Evolutionary conservation across 2,329 filamentous ascomycete genomes (phyloP), one percentile per base, ranked within the genome.

Genomic region (Cytospora paraplurivora): DNA sequence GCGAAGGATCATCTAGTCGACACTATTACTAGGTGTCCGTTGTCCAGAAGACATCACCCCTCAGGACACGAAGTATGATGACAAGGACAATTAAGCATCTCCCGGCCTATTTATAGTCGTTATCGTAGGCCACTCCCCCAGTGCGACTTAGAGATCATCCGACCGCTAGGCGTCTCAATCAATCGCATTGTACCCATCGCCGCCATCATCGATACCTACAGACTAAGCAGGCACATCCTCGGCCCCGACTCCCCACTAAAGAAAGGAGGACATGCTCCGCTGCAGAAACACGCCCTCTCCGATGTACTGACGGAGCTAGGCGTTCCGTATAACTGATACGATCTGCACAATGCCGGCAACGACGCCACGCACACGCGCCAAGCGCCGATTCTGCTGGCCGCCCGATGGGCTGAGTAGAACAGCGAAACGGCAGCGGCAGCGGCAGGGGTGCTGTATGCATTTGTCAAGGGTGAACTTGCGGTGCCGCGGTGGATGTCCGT

Each of bases 301-400:
- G 52, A 62, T 27, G 33, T 62, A 6, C 59, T 56, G 8, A 56
- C 53, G n/a, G 53, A 62, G 59, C 59, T 56, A 15, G 21, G 33
- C 4, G 34, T 62, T n/a, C 32, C 59, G 27, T 27, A 56, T 38
- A 54, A 50, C 51, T 35, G 32, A 27, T n/a, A 49, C 6, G 11
- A 61, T 19, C 41, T 61, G 32, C 59, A 61, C 6, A 61, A 56
- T 53, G 59, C 41, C 17, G 59, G 59, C 7, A 61, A 56, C 19
- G 59, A 62, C 19, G 59, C 59, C 5, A 62, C 59, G 8, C 52
- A 51, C 21, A 61, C 59, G 7, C 59, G 56, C 34, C n/a, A 62
- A 21, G 52, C 59, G 27, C 27, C 52, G 33, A 33, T 62, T 17
- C 33, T 50, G 52, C 37, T 62, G 13, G 59, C 37, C 4, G 41